A percentile compares a stretch with the other conserved stretches of the same genome.
These are phyloP conservation scores for Pythium myriotylum DNA, from an alignment of 352 stramenopile genomes.

Conservation along the genomic window DNA sequence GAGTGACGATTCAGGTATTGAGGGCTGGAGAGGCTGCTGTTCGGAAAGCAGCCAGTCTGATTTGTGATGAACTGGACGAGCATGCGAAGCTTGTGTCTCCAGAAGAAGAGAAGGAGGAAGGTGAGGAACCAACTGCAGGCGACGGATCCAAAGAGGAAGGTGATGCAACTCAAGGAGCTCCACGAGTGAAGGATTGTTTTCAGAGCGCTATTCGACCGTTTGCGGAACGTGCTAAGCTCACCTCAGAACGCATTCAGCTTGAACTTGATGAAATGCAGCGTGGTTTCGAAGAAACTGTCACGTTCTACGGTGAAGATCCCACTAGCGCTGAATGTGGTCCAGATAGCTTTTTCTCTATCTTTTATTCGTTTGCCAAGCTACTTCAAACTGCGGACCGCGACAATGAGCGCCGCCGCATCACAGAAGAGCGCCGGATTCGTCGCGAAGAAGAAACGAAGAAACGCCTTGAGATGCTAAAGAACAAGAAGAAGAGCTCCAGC, in stretches of 20 bases:
- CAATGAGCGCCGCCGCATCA: constrained; percentile 84
- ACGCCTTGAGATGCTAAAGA: constrained; percentile 75
- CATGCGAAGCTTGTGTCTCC: constrained; percentile 58
- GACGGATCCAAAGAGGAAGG: neutral
- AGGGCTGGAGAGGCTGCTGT: constrained; percentile 76
- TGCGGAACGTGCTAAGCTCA: constrained; percentile 62
- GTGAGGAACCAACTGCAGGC: constrained; percentile 5
- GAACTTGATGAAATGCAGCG: constrained; percentile 67
- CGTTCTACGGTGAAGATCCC: constrained; percentile 78
- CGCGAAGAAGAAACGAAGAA: constrained; percentile 82
- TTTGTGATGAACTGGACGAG: constrained; percentile 68
- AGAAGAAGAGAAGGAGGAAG: constrained; percentile 21
- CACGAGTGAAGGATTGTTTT: constrained; percentile 56
- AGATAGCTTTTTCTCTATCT: constrained; percentile 85
- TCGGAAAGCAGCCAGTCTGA: constrained; percentile 69
- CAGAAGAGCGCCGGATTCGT: constrained; percentile 73
- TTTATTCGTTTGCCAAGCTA: constrained; percentile 84
- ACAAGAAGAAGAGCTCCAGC: constrained; percentile 74
- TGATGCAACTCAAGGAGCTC: neutral
- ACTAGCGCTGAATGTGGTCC: constrained; percentile 68
- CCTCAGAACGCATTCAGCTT: constrained; percentile 55
- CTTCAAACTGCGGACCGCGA: constrained; percentile 79
- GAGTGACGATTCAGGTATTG: constrained; percentile 75
- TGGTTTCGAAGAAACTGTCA: constrained; percentile 65
- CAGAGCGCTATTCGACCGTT: constrained; percentile 79